Evolutionary conservation across 345 rosid genomes (phyloP).

Genomic region (Balakata baccata): DNA sequence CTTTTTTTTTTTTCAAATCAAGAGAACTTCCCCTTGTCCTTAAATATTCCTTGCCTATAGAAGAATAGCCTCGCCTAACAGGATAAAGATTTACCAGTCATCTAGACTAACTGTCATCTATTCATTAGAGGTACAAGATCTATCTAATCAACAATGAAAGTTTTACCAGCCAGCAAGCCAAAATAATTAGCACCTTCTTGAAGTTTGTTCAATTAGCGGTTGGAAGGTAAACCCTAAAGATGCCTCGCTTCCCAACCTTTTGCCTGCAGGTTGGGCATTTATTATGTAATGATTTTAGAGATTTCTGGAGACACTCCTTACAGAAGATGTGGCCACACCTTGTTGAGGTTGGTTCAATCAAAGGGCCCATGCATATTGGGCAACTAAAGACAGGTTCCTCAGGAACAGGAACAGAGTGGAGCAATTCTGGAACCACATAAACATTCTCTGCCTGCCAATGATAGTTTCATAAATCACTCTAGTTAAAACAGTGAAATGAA

Average conservation of each 20-base stretch:
- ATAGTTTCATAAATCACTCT: neutral
- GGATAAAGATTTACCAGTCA: neutral
- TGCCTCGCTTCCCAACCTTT: conserved; percentile 18
- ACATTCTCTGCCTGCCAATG: conserved; percentile 8
- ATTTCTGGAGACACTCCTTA: conserved; percentile 16
- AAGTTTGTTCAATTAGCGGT: conserved; percentile 4
- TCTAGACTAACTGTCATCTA: conserved; percentile 4
- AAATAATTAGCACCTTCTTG: neutral
- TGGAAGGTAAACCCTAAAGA: conserved; percentile 21
- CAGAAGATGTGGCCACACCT: conserved; percentile 28
- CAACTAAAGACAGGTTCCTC: conserved; percentile 19
- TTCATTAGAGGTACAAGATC: neutral
- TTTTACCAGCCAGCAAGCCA: neutral
- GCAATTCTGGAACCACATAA: neutral
- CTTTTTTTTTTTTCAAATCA: neutral
- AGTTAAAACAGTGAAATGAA: neutral
- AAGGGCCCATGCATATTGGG: conserved; percentile 21
- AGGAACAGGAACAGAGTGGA: neutral
- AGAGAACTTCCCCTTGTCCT: neutral
- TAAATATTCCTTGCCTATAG: neutral
- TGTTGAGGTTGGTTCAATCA: conserved; percentile 21
- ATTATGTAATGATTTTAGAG: conserved; percentile 13
- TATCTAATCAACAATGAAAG: neutral
- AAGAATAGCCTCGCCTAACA: neutral
- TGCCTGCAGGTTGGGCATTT: conserved; percentile 29